Base-by-base conservation (phyloP, 768 basidiomycete genomes). In the Asterophora lycoperdoides region DNA sequence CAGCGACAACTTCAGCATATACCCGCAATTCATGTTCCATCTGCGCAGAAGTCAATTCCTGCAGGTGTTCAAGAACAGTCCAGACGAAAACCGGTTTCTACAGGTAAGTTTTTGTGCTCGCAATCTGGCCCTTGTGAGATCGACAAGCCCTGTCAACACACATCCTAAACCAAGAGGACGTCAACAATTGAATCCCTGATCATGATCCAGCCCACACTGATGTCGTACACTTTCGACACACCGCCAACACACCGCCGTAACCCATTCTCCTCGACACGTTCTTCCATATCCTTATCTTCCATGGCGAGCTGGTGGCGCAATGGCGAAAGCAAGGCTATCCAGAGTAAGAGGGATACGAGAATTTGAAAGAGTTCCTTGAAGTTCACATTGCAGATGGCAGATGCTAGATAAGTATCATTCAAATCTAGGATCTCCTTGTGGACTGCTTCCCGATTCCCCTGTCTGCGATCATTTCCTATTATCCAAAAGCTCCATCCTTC, bases 11-110 rank as follows among this genome's bases (percentile, higher is more conserved):
- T 98, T 99, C 70, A 90, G 89, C 64, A 97, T 98, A 60, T 99
- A 99, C 67, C 96, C 96, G 13, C 96, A 98, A 64, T 99, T 99
- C 75, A 99, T 98, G 96, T 99, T 98, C 84, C 96, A 99, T 70
- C 68, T 99, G 53, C 79, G 95, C 51, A 75, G 96, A 65, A 93
- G 90, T 77, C 95, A 98, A 70, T 98, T 99, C 75, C 74, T 99
- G 65, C 96, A 99, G 69, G 94, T 98, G 46, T 98, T 98, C 72
- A 98, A 98, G 69, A 99, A 97, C 76, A 94, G 92, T 76, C 96
- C 96, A 7, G 96, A 99, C 65, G 96, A 99, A 73, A 97, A n/a
- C 94, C 15, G 96, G 94, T 11, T 98, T 95, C 76, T 98, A 97
- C 68, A 79, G 94, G 93, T 86, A 44, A 57, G 81, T 57, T 4